These are phyloP conservation scores for Lactifluus hygrophoroides DNA, from an alignment of 768 basidiomycete genomes.

Conservation along the genomic window DNA sequence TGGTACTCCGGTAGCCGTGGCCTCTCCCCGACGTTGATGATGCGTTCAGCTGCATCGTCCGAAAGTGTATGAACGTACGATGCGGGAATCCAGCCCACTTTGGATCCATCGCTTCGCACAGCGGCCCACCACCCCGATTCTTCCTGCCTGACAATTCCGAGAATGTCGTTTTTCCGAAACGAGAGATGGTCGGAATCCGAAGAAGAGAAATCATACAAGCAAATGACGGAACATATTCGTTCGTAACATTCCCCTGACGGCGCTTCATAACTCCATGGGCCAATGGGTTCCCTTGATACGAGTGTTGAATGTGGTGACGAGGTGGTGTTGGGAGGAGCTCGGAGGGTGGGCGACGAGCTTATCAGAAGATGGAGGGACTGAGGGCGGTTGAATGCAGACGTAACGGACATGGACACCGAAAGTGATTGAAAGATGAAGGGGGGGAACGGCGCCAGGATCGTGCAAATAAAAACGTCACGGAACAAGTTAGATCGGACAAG, in stretches of 20 bases:
- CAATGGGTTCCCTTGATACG: neutral
- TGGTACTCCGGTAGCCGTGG: conserved; percentile 36
- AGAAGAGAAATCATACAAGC: conserved; percentile 60
- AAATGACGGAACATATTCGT: conserved; percentile 46
- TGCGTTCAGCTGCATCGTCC: conserved; percentile 41
- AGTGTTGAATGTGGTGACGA: neutral
- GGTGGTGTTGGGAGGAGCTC: neutral
- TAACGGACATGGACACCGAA: conserved; percentile 6
- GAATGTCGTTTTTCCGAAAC: conserved; percentile 57
- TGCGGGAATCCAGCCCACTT: conserved; percentile 70
- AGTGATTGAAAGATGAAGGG: neutral
- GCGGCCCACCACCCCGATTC: conserved; percentile 80
- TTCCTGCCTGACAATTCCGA: conserved; percentile 61
- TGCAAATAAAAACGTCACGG: neutral
- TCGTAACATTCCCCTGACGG: conserved; percentile 27
- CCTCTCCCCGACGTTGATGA: conserved; percentile 37
- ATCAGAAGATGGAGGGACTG: conserved; percentile 15
- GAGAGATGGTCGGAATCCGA: conserved; percentile 52
- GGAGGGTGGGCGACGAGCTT: neutral
- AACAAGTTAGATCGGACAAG: too few relatives aligned
- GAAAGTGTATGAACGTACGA: conserved; percentile 54
- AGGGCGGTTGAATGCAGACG: neutral
- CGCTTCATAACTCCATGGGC: conserved; percentile 19
- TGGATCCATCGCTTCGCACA: conserved; percentile 41
- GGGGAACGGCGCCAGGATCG: neutral